phyloP scores from a whole-genome alignment of 1,139 yeast genomes.

The Petasospora rhodanensis region DNA sequence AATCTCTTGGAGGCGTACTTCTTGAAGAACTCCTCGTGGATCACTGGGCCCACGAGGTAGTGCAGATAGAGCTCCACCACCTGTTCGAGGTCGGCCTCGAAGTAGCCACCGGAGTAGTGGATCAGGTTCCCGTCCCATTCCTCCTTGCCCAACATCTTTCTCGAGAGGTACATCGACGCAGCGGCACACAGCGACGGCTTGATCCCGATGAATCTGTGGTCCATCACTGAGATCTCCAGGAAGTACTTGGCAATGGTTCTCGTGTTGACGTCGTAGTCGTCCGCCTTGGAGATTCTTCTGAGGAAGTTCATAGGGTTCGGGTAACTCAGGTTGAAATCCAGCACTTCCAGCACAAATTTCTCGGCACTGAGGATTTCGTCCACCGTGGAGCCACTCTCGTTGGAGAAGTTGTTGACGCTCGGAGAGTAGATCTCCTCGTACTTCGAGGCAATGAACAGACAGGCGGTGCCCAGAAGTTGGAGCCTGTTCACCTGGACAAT shows the following conservation, averaged over 20 bases:
- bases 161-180: slow-evolving; percentile 86
- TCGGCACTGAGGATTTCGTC: slow-evolving; percentile 87
- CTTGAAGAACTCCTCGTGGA: slow-evolving; percentile 89
- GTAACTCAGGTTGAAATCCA: slow-evolving; percentile 77
- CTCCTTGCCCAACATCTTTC: slow-evolving; percentile 58
- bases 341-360: slow-evolving; percentile 67
- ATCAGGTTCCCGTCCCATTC: slow-evolving; percentile 76
- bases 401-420: slow-evolving; percentile 81
- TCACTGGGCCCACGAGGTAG: slow-evolving; percentile 75
- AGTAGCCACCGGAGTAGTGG: slow-evolving; percentile 87
- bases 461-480: slow-evolving; percentile 86
- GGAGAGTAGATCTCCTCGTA: slow-evolving; percentile 95
- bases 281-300: slow-evolving; percentile 90
- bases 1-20: slow-evolving; percentile 89
- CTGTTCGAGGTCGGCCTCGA: slow-evolving; percentile 63
- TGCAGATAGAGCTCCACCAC: slow-evolving; percentile 71
- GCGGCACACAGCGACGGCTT: slow-evolving; percentile 86
- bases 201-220: slow-evolving; percentile 69
- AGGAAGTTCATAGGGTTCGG: slow-evolving; percentile 95
- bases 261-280: slow-evolving; percentile 83
- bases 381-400: slow-evolving; percentile 77
- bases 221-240: slow-evolving; percentile 76
- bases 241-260: slow-evolving; percentile 88
- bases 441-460: slow-evolving; percentile 88
- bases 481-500: slow-evolving; percentile 75